Conservation (phyloP, 345 rosid genomes). For the Adansonia digitata region DNA sequence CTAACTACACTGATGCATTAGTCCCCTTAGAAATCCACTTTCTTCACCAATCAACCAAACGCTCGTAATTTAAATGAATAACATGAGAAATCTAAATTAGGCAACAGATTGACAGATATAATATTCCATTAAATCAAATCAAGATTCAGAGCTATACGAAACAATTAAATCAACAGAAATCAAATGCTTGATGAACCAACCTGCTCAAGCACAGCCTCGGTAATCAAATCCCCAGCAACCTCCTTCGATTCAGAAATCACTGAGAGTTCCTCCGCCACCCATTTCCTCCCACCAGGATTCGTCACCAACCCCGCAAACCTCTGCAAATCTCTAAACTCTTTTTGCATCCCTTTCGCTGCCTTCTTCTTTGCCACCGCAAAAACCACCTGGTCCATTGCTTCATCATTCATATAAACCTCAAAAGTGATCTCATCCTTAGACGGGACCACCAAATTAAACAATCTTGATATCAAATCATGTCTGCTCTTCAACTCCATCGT, state of each 20-base stretch:
- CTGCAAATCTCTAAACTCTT: conserved; percentile 83
- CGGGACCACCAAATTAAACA: conserved; percentile 72
- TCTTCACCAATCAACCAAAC: neutral
- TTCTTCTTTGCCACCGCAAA: conserved; percentile 88
- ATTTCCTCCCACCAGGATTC: conserved; percentile 58
- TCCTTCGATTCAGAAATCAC: conserved; percentile 86
- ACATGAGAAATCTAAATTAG: neutral
- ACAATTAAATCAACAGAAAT: neutral
- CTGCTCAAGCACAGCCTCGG: conserved; percentile 92
- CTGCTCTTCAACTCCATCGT: conserved; percentile 95
- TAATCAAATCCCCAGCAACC: conserved; percentile 89
- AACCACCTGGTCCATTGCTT: conserved; percentile 82
- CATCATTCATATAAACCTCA: conserved; percentile 91
- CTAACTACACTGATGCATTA: neutral
- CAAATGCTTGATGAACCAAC: conserved; percentile 24
- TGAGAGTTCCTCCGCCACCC: conserved; percentile 72
- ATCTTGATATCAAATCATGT: conserved; percentile 77
- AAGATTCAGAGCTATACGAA: too few species aligned
- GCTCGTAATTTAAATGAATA: neutral
- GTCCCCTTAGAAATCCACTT: neutral
- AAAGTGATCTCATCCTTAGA: conserved; percentile 85
- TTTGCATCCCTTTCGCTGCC: conserved; percentile 74
- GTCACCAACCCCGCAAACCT: conserved; percentile 50
- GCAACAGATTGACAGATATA: too few species aligned
- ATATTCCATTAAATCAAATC: too few species aligned